Evolutionary conservation across 441 rosid genomes (phyloP).

Genomic region (Mallotus repandus): DNA sequence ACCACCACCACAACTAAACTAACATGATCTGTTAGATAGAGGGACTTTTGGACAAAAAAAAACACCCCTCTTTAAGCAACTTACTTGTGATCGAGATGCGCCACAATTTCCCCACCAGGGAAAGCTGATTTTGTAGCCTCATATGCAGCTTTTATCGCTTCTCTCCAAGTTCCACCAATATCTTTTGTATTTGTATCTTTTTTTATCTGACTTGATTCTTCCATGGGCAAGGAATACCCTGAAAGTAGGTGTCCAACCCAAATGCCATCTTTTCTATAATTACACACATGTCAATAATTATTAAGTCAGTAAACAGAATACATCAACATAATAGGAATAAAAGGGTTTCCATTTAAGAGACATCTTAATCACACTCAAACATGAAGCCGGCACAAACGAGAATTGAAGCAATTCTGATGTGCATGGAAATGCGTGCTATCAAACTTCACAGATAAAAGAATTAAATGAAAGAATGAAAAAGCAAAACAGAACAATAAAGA

Average conservation of each 20-base stretch:
- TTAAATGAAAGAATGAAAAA: neutral
- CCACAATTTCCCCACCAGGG: constrained; percentile 70
- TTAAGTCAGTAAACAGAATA: neutral
- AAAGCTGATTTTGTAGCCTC: constrained; percentile 75
- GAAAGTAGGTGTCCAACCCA: constrained; percentile 90
- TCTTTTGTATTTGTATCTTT: constrained; percentile 29
- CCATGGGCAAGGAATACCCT: constrained; percentile 79
- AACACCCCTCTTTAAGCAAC: constrained; percentile 3
- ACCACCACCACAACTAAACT: neutral
- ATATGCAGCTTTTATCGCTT: constrained; percentile 60
- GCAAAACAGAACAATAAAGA: neutral
- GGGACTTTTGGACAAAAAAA: neutral
- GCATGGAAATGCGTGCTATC: neutral
- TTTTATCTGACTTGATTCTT: constrained; percentile 51
- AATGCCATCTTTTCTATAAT: constrained; percentile 59
- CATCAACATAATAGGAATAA: neutral
- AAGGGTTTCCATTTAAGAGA: neutral
- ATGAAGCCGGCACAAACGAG: neutral
- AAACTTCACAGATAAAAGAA: neutral
- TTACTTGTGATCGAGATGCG: constrained; percentile 88
- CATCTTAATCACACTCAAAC: neutral
- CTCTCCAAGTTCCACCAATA: constrained; percentile 69
- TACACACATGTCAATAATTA: neutral
- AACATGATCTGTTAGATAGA: neutral
- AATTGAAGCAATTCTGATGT: neutral